Percentiles rank a stretch among this genome's conserved stretches.
Evolutionary conservation across 139 green algal genomes (phyloP).

Genomic region (Chara braunii): DNA sequence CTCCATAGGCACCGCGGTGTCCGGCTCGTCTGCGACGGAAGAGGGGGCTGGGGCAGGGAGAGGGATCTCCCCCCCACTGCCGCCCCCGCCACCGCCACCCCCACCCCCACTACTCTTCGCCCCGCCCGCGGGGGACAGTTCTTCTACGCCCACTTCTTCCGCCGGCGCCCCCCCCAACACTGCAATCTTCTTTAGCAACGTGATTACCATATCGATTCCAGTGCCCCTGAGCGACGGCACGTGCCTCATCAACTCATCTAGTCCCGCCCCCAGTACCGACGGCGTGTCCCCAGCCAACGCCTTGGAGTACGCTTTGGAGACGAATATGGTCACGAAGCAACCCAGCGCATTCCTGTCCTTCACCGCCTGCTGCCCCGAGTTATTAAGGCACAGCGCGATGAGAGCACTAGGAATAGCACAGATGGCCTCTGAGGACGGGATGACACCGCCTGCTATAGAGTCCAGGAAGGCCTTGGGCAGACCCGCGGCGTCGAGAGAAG

Average conservation of each 20-base stretch:
- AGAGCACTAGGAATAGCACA: conserved; percentile 66
- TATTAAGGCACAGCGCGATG: conserved; percentile 82
- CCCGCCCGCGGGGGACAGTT: not conserved
- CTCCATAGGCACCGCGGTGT: too few relatives aligned
- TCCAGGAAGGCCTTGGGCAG: conserved; percentile 71
- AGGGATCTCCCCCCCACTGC: too few relatives aligned
- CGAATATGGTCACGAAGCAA: conserved; percentile 73
- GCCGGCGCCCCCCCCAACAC: conserved; percentile 38
- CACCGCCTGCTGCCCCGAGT: conserved; percentile 60
- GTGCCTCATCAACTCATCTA: conserved; percentile 90
- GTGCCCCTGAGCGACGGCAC: conserved; percentile 57
- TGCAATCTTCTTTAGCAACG: conserved; percentile 59
- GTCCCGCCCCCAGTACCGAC: conserved; percentile 58
- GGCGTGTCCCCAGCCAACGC: conserved; percentile 65
- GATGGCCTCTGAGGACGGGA: conserved; percentile 60
- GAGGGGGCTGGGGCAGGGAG: too few relatives aligned
- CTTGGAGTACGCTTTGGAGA: conserved; percentile 47
- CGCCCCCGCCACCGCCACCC: not conserved
- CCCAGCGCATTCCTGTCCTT: conserved; percentile 50
- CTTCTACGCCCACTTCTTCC: not conserved
- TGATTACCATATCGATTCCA: conserved; percentile 57
- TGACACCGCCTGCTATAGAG: conserved; percentile 11
- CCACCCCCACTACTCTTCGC: too few relatives aligned
- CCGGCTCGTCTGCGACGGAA: too few relatives aligned
- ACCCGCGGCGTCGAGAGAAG: conserved; percentile 60